Evolutionary conservation across 1,284 basidiomycete species (phyloP), one percentile per base, ranked within the genome.

Genomic region (Ustilago lituana): DNA sequence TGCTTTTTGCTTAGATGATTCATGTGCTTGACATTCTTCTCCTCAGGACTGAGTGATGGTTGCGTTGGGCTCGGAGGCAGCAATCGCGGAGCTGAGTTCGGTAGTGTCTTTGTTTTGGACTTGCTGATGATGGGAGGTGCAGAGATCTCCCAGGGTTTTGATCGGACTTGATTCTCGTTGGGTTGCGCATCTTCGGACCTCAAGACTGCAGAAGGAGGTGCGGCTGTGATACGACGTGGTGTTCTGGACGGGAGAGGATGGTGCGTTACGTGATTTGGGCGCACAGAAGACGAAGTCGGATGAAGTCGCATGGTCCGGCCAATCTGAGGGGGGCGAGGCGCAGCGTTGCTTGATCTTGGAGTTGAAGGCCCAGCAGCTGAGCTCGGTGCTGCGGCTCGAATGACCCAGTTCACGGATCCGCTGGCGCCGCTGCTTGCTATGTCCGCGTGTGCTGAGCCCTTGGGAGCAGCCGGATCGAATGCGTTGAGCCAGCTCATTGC

Each of bases 401-500:
- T 26, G 24, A 5, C 27, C 17, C 26, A 32, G 26, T 15, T 32
- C 33, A 12, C 11, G 8, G 15, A 35, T 27, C 17, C 35, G 4
- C 17, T 11, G 22, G n/a, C 32, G 6, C 12, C 19, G 7, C 37
- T 50, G 12, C 36, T 38, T 9, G 12, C n/a, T 20, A 19, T 38
- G 8, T 4, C 17, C 9, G 37, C 5, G 37, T 10, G 4, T 3
- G n/a, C 17, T 32, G 56, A 46, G 41, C n/a, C 15, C 14, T 12
- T 32, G 4, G 52, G 41, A 36, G 65, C 60, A n/a, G 56, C 67
- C 7, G 62, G 67, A 32, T 70, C 67, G 33, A 70, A 70, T 0
- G 57, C 52, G 38, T 43, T 46, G 47, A 70, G 49, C 67, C 67
- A 70, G 36, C 55, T 60, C 67, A 70, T 70, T n/a, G 29, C 41